These are phyloP conservation scores for Candida pseudofarinosa DNA, from an alignment of 805 yeast species.

Conservation along the genomic window DNA sequence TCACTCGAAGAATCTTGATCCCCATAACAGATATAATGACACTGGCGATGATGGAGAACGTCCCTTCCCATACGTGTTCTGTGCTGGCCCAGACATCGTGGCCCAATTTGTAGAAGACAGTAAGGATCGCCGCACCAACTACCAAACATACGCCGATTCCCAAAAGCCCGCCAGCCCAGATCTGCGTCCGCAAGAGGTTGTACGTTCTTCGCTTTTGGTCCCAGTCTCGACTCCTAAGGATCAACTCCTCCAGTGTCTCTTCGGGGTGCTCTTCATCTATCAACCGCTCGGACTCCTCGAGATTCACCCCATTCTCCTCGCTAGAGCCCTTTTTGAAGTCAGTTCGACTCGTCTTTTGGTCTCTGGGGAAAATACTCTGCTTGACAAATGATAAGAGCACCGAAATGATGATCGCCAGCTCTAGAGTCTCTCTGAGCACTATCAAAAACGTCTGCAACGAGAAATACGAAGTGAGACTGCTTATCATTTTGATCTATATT, in stretches of 20 bases:
- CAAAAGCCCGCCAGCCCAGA: slow-evolving; percentile 42
- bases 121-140: slow-evolving; percentile 36
- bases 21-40: slow-evolving; percentile 46
- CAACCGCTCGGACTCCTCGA: background rate
- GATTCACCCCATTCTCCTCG: background rate
- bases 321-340: background rate
- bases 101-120: slow-evolving; percentile 38
- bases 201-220: slow-evolving; percentile 5
- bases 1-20: slow-evolving; percentile 39
- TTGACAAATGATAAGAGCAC: slow-evolving; percentile 68
- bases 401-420: slow-evolving; percentile 71
- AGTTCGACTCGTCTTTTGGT: background rate
- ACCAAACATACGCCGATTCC: slow-evolving; percentile 38
- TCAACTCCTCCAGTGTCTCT: background rate
- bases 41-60: slow-evolving; percentile 41
- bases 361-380: slow-evolving; percentile 41
- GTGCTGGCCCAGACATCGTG: slow-evolving; percentile 43
- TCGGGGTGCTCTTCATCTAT: background rate
- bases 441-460: slow-evolving; percentile 74
- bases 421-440: slow-evolving; percentile 68
- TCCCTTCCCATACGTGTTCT: slow-evolving; percentile 48
- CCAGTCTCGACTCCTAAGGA: background rate
- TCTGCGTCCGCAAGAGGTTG: slow-evolving; percentile 30
- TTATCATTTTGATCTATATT: too few species aligned
- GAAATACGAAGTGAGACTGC: slow-evolving; percentile 39